These are phyloP conservation scores for Phylloporus arenicola DNA, from an alignment of 768 basidiomycete species.

Conservation along the genomic window DNA sequence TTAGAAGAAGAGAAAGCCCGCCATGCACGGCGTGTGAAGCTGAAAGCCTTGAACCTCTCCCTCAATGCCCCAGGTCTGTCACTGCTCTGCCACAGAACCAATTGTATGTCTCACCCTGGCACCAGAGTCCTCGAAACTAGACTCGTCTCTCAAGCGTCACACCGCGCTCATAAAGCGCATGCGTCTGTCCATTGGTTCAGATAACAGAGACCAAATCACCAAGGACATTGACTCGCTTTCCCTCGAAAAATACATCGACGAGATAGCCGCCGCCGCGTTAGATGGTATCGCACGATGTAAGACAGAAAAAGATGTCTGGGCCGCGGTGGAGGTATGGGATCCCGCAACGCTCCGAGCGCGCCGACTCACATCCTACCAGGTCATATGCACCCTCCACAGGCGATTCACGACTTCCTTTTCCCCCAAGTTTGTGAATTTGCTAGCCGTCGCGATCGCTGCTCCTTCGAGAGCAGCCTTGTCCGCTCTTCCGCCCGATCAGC, in stretches of 20 bases:
- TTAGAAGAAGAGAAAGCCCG: slow-evolving; percentile 49
- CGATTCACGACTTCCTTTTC: slow-evolving; percentile 82
- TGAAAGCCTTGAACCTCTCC: slow-evolving; percentile 54
- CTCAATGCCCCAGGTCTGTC: slow-evolving; percentile 44
- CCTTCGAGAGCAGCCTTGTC: slow-evolving; percentile 54
- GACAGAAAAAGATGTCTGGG: slow-evolving; percentile 88
- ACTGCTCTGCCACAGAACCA: background rate
- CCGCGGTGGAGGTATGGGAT: slow-evolving; percentile 77
- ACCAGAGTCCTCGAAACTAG: slow-evolving; percentile 69
- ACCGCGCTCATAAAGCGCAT: slow-evolving; percentile 94
- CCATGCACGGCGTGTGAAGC: slow-evolving; percentile 49
- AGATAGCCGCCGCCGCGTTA: slow-evolving; percentile 79
- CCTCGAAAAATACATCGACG: slow-evolving; percentile 94
- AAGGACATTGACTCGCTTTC: slow-evolving; percentile 90
- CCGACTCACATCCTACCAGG: slow-evolving; percentile 39
- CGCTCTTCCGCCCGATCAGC: slow-evolving; percentile 65
- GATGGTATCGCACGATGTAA: slow-evolving; percentile 87
- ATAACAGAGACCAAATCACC: slow-evolving; percentile 80
- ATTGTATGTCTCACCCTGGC: slow-evolving; percentile 4
- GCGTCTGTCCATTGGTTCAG: slow-evolving; percentile 75
- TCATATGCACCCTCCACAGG: slow-evolving; percentile 83
- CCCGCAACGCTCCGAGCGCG: background rate
- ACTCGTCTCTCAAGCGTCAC: slow-evolving; percentile 94
- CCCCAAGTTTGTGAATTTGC: slow-evolving; percentile 54
- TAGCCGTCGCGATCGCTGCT: slow-evolving; percentile 54